phyloP scores from a whole-genome alignment of 129 eudicot species.

The Flaveria trinervia region DNA sequence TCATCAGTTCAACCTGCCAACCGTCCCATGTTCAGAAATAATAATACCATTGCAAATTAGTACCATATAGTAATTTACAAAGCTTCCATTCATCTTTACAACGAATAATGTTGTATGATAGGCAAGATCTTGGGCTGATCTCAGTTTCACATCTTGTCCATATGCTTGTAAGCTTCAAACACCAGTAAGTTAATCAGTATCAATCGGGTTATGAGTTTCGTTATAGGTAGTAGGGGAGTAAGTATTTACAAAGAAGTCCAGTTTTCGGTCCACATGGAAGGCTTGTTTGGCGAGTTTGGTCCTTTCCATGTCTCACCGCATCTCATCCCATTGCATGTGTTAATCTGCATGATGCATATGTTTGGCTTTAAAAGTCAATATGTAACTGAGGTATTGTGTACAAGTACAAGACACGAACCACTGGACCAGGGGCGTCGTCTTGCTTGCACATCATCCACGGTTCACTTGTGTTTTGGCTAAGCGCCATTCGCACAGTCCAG shows the following conservation, averaged over 20 bases:
- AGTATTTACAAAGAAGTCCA: slow-evolving; percentile 78
- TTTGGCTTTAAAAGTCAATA: background rate
- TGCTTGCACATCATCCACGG: slow-evolving; percentile 99
- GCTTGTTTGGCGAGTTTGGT: slow-evolving; percentile 84
- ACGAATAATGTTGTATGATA: slow-evolving; percentile 69
- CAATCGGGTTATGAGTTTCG: background rate
- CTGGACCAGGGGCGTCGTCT: slow-evolving; percentile 91
- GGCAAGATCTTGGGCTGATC: slow-evolving; percentile 79
- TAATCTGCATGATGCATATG: slow-evolving; percentile 55
- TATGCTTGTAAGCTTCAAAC: slow-evolving; percentile 65
- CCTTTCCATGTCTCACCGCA: slow-evolving; percentile 88
- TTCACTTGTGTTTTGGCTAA: slow-evolving; percentile 68
- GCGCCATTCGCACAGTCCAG: slow-evolving; percentile 90
- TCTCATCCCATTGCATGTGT: slow-evolving; percentile 81
- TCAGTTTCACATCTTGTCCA: slow-evolving; percentile 50
- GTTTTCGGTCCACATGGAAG: slow-evolving; percentile 88
- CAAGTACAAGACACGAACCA: slow-evolving; percentile 44
- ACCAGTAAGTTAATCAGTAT: background rate
- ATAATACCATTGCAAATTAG: background rate
- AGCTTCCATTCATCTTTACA: slow-evolving; percentile 76
- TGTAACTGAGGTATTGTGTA: background rate
- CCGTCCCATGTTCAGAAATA: background rate
- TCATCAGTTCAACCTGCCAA: background rate
- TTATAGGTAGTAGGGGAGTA: background rate
- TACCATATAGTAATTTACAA: slow-evolving; percentile 89